Percentiles rank a stretch among this genome's conserved stretches.
These are phyloP conservation scores for Phytopythium mirpurense DNA, from an alignment of 352 stramenopile genomes.

Conservation along the genomic window DNA sequence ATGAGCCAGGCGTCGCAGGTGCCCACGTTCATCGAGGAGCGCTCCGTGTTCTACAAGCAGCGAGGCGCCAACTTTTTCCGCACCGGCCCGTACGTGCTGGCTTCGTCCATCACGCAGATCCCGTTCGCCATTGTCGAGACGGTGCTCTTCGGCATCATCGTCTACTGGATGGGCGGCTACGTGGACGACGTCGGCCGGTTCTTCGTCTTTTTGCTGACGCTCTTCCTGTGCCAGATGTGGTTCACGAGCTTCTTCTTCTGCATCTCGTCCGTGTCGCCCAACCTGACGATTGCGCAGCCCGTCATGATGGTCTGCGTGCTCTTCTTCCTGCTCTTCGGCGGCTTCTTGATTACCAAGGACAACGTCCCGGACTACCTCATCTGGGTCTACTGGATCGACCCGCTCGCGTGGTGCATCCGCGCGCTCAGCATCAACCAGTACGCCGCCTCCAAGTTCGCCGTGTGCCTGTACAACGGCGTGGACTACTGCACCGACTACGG, in stretches of 20 bases:
- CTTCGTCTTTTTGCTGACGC: slow-evolving; percentile 49
- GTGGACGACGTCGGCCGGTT: slow-evolving; percentile 32
- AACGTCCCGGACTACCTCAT: slow-evolving; percentile 55
- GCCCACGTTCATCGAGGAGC: slow-evolving; percentile 67
- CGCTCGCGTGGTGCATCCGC: slow-evolving; percentile 58
- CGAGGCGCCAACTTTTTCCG: slow-evolving; percentile 85
- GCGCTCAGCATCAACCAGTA: slow-evolving; percentile 58
- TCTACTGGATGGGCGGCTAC: slow-evolving; percentile 89
- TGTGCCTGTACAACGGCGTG: slow-evolving; percentile 42
- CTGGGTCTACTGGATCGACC: slow-evolving; percentile 80
- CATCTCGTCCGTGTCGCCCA: slow-evolving; percentile 39
- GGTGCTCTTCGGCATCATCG: slow-evolving; percentile 72
- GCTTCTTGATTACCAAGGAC: slow-evolving; percentile 54
- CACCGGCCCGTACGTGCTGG: slow-evolving; percentile 80
- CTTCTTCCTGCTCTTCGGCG: slow-evolving; percentile 65
- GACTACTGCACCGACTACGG: slow-evolving; percentile 40
- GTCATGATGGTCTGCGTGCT: slow-evolving; percentile 54
- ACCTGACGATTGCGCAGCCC: slow-evolving; percentile 50
- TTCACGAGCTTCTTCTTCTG: slow-evolving; percentile 75
- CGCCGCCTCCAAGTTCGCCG: slow-evolving; percentile 25
- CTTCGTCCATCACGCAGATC: slow-evolving; percentile 36
- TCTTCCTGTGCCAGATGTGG: slow-evolving; percentile 64
- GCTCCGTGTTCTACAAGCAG: slow-evolving; percentile 87
- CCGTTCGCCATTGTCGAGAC: slow-evolving; percentile 63
- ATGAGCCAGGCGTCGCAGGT: slow-evolving; percentile 79